Percentiles rank a stretch among this genome's conserved stretches.
These are phyloP conservation scores for Austroboletus eburneus DNA, from an alignment of 768 basidiomycete genomes.

Conservation along the genomic window DNA sequence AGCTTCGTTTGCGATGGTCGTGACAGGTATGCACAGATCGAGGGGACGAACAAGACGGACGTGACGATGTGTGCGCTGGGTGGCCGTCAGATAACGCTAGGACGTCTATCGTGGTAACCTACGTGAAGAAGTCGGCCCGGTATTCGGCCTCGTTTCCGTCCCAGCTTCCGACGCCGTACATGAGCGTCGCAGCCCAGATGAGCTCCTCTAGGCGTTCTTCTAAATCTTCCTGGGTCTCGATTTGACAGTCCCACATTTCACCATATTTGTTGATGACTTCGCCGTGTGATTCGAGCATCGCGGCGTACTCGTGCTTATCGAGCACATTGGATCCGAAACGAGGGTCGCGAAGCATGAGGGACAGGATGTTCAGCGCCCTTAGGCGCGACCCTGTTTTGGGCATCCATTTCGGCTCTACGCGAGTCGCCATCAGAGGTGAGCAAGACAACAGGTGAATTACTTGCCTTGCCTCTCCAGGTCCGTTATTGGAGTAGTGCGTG, in stretches of 20 bases:
- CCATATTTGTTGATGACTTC: slow-evolving; percentile 41
- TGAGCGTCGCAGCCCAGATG: slow-evolving; percentile 49
- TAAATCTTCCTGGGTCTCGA: slow-evolving; percentile 35
- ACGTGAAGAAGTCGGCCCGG: slow-evolving; percentile 67
- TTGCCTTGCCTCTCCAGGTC: slow-evolving; percentile 20
- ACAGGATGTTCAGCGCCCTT: slow-evolving; percentile 48
- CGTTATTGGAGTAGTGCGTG: slow-evolving; percentile 17
- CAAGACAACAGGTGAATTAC: not conserved
- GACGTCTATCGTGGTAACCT: slow-evolving; percentile 22
- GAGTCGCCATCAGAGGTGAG: not conserved
- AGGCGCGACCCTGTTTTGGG: slow-evolving; percentile 32
- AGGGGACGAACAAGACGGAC: slow-evolving; percentile 56
- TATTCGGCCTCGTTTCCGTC: slow-evolving; percentile 34
- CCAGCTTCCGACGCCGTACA: slow-evolving; percentile 62
- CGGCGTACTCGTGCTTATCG: slow-evolving; percentile 34
- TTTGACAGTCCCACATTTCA: slow-evolving; percentile 44
- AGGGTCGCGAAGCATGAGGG: slow-evolving; percentile 50
- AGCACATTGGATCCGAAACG: slow-evolving; percentile 29
- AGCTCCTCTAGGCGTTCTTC: slow-evolving; percentile 59
- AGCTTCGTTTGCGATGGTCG: slow-evolving; percentile 54
- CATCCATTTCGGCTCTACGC: slow-evolving; percentile 22
- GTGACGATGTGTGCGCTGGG: slow-evolving; percentile 67
- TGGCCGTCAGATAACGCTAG: slow-evolving; percentile 2
- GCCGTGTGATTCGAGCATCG: slow-evolving; percentile 35
- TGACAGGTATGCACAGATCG: slow-evolving; percentile 46